Base-by-base conservation (phyloP, 1,284 basidiomycete genomes). In the Spongispora temasekensis region DNA sequence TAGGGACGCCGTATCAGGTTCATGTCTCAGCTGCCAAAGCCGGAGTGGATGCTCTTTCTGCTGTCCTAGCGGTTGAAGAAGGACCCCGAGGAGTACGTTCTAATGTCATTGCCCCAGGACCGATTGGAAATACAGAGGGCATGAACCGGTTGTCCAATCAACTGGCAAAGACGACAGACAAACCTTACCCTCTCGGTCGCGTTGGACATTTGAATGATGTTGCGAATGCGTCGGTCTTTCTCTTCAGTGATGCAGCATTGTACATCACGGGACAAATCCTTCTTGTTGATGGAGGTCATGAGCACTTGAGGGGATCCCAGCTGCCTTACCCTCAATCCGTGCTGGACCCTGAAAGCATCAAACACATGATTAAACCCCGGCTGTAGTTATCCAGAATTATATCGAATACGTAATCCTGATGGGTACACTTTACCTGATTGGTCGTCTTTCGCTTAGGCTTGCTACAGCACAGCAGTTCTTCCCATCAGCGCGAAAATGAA, bases 11-110 rank as follows among this genome's bases (percentile, higher is more conserved):
- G 1, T 95, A 89, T 74, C 96, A 98, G 77, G 91, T 87, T 5
- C 96, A 98, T 70, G 93, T 97, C 8, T 94, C 92, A 25, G 94
- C 96, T 15, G 97, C 97, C 23, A 98, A 98, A 77, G 96, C 96
- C 0, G 97, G 87, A 10, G 87, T 98, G 35, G 96, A 99, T 71
- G 94, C 95, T 0, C 78, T 96, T 5, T 91, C 89, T 58, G 80
- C 85, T 10, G 94, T 93, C 3, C 78, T 98, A 25, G 95, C 96
- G 0, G 87, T 97, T 15, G 96, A 98, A 76, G 94, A 97, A 78
- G 96, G 95, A 2, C 96, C 95, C 7, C 84, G 89, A 67, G 97
- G 96, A n/a, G 88, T 98, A 35, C 88, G 96, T 56, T 93, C 92
- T 40, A 98, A 98, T 73, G 91, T 97, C 56, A 90, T 97, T 67